Evolutionary conservation across 2,329 filamentous ascomycete genomes (phyloP), one percentile per base, ranked within the genome.

Genomic region (Cordyceps pruinosa): DNA sequence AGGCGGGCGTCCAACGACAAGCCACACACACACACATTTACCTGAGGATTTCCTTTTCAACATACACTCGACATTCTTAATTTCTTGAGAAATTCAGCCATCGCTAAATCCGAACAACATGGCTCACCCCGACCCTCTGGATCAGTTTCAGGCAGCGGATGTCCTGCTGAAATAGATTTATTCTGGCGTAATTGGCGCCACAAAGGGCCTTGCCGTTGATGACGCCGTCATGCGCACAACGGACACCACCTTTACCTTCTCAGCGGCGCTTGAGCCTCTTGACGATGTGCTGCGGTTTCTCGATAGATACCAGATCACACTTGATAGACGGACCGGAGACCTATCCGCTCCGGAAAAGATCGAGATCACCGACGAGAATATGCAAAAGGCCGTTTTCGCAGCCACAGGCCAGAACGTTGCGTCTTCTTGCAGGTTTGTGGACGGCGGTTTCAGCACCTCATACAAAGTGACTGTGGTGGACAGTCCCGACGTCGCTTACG

Each of bases 121-220:
- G n/a, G n/a, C n/a, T n/a, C n/a, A n/a, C n/a, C n/a, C n/a, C n/a
- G n/a, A n/a, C n/a, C n/a, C n/a, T n/a, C n/a, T 58, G 56, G 49
- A 54, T 37, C 56, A 54, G 28, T 54, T 47, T 21, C 39, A 58
- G 37, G 56, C 56, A 26, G 56, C 56, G 30, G 49, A 54, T 48
- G 44, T 46, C 3, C 57, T 56, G 3, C 45, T 58, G 9, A 44
- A 41, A 44, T 58, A 50, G 34, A 23, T 57, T 42, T 64, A 59
- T 48, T 63, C 61, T 2, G 60, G 61, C 55, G 60, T 56, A 28
- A 58, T 64, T 45, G 61, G 61, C 50, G 37, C 61, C 15, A 23
- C 58, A 2, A 59, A 63, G 37, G 60, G 61, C 19, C 58, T 58
- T 44, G 57, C 47, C 10, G 59, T 61, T 9, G 42, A 42, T n/a